Conservation (phyloP, 495 filamentous ascomycete species). For the Penicillium argentinense region DNA sequence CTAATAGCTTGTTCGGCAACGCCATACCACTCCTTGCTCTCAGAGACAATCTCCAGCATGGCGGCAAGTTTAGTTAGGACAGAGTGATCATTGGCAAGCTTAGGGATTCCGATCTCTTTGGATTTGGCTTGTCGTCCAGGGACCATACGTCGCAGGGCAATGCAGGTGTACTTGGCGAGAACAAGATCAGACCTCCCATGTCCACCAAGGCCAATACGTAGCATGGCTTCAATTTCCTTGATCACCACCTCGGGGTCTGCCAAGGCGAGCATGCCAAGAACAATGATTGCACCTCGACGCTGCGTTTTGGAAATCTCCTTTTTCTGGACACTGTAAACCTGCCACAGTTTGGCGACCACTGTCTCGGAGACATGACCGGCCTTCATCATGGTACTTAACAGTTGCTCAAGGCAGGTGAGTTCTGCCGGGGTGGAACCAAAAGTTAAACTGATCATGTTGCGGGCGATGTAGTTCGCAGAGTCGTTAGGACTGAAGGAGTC, state of each 20-base stretch:
- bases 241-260: conserved; percentile 91
- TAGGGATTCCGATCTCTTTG: conserved; percentile 67
- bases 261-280: conserved; percentile 93
- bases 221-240: conserved; percentile 88
- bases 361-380: conserved; percentile 79
- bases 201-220: conserved; percentile 82
- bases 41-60: conserved; percentile 77
- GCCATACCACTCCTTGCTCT: conserved; percentile 95
- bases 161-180: conserved; percentile 91
- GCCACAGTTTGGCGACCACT: conserved; percentile 92
- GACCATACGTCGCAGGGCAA: conserved; percentile 86
- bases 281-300: conserved; percentile 88
- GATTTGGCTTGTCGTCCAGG: conserved; percentile 76
- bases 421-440: conserved; percentile 94
- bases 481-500: conserved; percentile 85
- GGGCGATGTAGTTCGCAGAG: conserved; percentile 90
- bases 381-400: conserved; percentile 97
- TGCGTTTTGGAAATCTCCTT: conserved; percentile 92
- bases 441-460: conserved; percentile 98
- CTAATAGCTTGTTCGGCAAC: conserved; percentile 97
- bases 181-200: conserved; percentile 79
- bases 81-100: conserved; percentile 89
- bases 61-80: conserved; percentile 76
- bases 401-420: conserved; percentile 90
- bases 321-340: conserved; percentile 92